Evolutionary conservation across 2,329 filamentous ascomycete genomes (phyloP), one percentile per base, ranked within the genome.

Genomic region (Scedosporium dehoogii): DNA sequence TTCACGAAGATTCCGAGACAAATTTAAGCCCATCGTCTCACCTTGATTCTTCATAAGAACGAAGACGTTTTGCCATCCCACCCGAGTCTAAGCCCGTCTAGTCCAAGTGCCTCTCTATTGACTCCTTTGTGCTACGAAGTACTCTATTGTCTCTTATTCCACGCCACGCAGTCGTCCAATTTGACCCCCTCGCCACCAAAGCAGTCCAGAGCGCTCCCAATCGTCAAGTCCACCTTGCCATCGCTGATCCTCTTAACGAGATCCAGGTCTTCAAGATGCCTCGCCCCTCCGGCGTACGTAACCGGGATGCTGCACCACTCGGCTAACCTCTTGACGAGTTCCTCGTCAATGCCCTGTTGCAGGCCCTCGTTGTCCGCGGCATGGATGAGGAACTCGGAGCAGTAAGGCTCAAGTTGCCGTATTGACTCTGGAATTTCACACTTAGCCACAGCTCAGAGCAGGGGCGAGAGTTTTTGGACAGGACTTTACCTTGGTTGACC

Each of bases 321-420:
- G 1, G 91, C 86, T 60, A 99, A 78, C 67, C 81, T 85, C 67
- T 80, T 75, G 7, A 99, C 91, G 12, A 99, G 81, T 67, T 88
- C 82, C 73, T 94, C 88, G 69, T 99, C 94, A 66, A 99, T 90
- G 57, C 94, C 94, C 69, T 85, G 84, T 73, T 97, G 94, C 53
- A 97, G 80, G 12, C 94, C 94, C 76, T 99, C 94, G 66, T 96
- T 94, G 74, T 99, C 94, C 51, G 94, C 94, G 16, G 94, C 94
- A 73, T 99, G 94, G 71, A 99, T 94, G 61, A 99, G 83, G 71
- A 99, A 97, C 74, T 99, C 94, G 65, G 90, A 91, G 78, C 94
- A 97, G 75, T 94, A 94, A 5, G 92, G 92, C 70, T 96, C 91
- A 25, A 97, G 83, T 48, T 84, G 78, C 63, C 81, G 80, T 70